Conservation (phyloP, 2,329 filamentous ascomycete species). For the Penicillium hordei region DNA sequence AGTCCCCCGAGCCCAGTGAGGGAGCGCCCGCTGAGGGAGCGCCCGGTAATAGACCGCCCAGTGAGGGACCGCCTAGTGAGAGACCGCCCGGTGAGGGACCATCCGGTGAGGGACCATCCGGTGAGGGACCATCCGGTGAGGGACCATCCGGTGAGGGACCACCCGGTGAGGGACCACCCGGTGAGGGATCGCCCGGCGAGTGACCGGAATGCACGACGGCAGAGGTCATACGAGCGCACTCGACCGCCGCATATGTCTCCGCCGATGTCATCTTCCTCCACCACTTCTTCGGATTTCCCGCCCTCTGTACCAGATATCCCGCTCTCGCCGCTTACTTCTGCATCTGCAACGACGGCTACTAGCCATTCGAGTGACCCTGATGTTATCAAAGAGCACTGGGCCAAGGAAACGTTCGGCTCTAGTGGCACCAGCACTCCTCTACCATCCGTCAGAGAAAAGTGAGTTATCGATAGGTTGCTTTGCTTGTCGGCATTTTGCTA, state of each 20-base stretch:
- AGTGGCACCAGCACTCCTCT: slow-evolving; percentile 32
- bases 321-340: slow-evolving; percentile 36
- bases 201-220: slow-evolving; percentile 31
- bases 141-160: not conserved
- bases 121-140: not conserved
- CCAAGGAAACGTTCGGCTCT: slow-evolving; percentile 39
- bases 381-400: slow-evolving; percentile 42
- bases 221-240: slow-evolving; percentile 38
- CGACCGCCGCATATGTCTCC: slow-evolving; percentile 30
- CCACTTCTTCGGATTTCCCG: slow-evolving; percentile 31
- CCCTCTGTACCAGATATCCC: slow-evolving; percentile 35
- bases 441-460: slow-evolving; percentile 33
- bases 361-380: slow-evolving; percentile 34
- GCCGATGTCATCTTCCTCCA: slow-evolving; percentile 32
- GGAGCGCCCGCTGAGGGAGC: not conserved
- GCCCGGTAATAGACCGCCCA: slow-evolving; percentile 10
- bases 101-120: slow-evolving; percentile 17
- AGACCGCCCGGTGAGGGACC: not conserved
- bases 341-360: slow-evolving; percentile 18
- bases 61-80: not conserved
- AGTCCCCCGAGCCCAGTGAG: slow-evolving; percentile 30
- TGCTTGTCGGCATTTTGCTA: not conserved
- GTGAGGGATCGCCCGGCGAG: not conserved
- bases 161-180: slow-evolving; percentile 17
- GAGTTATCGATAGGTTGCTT: slow-evolving; percentile 3